Evolutionary conservation across 257 asterid genomes (phyloP), one percentile per base, ranked within the genome.

Genomic region (Solanum etuberosum): DNA sequence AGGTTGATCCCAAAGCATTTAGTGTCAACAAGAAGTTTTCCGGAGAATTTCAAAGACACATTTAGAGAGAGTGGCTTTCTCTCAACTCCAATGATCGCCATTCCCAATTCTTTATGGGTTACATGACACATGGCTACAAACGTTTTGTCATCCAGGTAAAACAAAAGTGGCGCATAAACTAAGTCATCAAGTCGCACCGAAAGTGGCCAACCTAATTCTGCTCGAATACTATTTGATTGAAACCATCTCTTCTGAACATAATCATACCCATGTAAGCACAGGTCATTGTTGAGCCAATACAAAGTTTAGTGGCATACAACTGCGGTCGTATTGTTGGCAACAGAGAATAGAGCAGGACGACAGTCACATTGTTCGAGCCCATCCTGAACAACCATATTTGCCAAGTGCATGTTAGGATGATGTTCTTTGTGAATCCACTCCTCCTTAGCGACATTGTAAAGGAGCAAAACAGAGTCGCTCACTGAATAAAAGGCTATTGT

Each of bases 111-210:
- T 35, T 35, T 6, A 35, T 1, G 38, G 5, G 7, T 1, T 35
- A 35, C 38, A 35, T 7, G 7, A 35, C 7, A 35, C 7, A 35
- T 35, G 38, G 38, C 38, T 35, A 35, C 7, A 35, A 35, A 35
- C 7, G 7, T 35, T 35, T 40, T 5, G 18, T 54, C 18, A 18
- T 18, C 6, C 65, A 18, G 25, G 65, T 54, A 7, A 54, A 54
- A 1, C 25, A 63, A 3, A 23, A 63, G 14, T 63, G 71, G 31
- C 4, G 4, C 0, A 59, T 0, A 3, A 59, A 3, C 3, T 1
- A 57, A 1, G 4, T 5, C 0, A 5, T 5, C 18, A 5, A 0
- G 1, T 25, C 12, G 0, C 73, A 27, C 2, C 9, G 4, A 1
- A 67, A 67, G 9, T 27, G 4, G 2, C 37, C 73, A 67, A 11